Evolutionary conservation across 2,329 filamentous ascomycete genomes (phyloP), one percentile per base, ranked within the genome.

Genomic region (Colletotrichum sp.): DNA sequence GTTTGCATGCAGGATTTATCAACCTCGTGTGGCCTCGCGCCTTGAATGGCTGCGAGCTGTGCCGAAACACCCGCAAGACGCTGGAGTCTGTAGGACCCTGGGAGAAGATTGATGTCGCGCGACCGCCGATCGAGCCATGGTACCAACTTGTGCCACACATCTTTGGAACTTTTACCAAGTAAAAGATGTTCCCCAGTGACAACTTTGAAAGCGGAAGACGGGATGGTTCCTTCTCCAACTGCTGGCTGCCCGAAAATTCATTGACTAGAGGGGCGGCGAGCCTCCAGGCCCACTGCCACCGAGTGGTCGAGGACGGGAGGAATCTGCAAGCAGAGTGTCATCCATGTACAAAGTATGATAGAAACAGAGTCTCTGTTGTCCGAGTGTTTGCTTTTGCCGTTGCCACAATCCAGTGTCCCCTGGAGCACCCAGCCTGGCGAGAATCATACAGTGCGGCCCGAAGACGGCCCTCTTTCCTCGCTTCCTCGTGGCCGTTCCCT

Each of bases 151-250:
- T 90, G 16, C 90, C 90, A 30, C 89, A 91, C 68, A 80, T 89
- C n/a, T 77, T 88, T 21, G 90, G 90, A 5, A 86, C 88, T 0
- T 81, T 91, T 68, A 90, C 88, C 0, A 92, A 92, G 76, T 91
- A 80, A 21, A 12, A 13, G 12, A 21, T 12, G 1, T 52, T 24
- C n/a, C n/a, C 0, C 6, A 0, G 0, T 2, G 44, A 24, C 0
- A 21, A 13, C 5, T 52, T 5, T 13, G 44, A 52, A 13, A 13
- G n/a, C 44, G 10, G 10, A 52, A 52, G 44, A 13, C 12, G 10
- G 44, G 44, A 7, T 24, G 44, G n/a, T 13, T 21, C 1, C 0
- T 21, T 13, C 6, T 52, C n/a, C 44, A 13, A 52, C 44, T 21
- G n/a, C 10, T 21, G 44, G 44, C n/a, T 52, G 44, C 0, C 44